A percentile compares a stretch with the other conserved stretches of the same genome.
phyloP scores from a whole-genome alignment of 2,329 filamentous ascomycete species.

The Lachnellula arida region DNA sequence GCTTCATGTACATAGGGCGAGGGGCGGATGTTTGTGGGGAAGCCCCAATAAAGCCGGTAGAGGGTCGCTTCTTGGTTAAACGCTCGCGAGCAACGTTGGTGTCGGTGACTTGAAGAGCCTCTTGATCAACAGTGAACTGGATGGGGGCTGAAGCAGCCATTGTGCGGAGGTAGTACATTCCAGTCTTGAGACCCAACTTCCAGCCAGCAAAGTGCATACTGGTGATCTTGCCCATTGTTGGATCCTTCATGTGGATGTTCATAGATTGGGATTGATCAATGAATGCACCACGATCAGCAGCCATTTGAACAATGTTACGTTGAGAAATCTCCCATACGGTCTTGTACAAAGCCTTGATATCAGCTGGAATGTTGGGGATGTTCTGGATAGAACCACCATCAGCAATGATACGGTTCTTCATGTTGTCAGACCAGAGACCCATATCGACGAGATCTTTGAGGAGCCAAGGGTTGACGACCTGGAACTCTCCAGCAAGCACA shows the following conservation, averaged over 20 bases:
- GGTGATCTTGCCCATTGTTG: constrained; percentile 99
- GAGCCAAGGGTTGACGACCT: constrained; percentile 98
- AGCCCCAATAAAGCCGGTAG: constrained; percentile 32
- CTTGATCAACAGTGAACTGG: constrained; percentile 98
- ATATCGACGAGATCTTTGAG: constrained; percentile 97
- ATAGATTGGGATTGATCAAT: constrained; percentile 99
- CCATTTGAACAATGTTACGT: constrained; percentile 93
- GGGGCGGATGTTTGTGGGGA: constrained; percentile 59
- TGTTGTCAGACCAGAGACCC: constrained; percentile 97
- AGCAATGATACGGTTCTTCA: constrained; percentile 99
- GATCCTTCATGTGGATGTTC: constrained; percentile 99
- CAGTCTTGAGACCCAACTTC: constrained; percentile 99
- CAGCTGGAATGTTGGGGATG: constrained; percentile 91
- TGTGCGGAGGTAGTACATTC: constrained; percentile 99
- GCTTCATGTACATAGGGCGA: constrained; percentile 61
- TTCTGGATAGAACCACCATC: constrained; percentile 95
- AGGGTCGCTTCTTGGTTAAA: constrained; percentile 64
- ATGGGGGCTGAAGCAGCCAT: constrained; percentile 96
- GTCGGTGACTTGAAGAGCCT: constrained; percentile 84
- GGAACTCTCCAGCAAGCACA: constrained; percentile 97
- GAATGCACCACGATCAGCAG: constrained; percentile 94
- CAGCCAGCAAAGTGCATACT: constrained; percentile 99
- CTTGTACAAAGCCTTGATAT: constrained; percentile 98
- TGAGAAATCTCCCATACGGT: constrained; percentile 99
- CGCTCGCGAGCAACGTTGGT: constrained; percentile 66